A percentile compares a stretch with the other conserved stretches of the same genome.
Conservation (phyloP, 2,329 filamentous ascomycete species). For the Diaporthe vaccinii region DNA sequence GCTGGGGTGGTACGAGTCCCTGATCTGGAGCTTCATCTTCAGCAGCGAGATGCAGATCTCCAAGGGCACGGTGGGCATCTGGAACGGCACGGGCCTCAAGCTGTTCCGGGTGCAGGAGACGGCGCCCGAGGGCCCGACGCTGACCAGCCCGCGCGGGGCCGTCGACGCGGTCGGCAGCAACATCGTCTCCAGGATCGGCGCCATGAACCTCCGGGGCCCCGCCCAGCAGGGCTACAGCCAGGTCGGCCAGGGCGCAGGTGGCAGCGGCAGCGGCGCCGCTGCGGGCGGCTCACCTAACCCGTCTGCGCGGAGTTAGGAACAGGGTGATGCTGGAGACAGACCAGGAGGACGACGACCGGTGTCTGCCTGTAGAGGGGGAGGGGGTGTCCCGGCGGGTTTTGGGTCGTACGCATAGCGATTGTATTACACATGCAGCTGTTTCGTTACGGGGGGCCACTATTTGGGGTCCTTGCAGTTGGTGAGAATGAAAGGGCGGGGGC, state of each 20-base stretch:
- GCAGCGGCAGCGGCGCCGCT: background rate
- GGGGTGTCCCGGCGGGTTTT: background rate
- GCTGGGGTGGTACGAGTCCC: conserved; percentile 94
- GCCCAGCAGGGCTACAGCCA: conserved; percentile 20
- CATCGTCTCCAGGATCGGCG: conserved; percentile 87
- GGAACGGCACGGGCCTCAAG: conserved; percentile 91
- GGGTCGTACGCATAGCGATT: conserved; percentile 25
- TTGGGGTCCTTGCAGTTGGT: background rate
- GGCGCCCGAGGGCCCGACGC: conserved; percentile 81
- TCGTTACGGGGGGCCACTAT: background rate
- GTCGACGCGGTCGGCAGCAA: conserved; percentile 95
- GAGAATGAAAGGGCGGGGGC: background rate
- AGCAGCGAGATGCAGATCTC: conserved; percentile 89
- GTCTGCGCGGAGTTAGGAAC: conserved; percentile 8
- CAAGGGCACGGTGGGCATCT: conserved; percentile 90
- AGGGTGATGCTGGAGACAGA: background rate
- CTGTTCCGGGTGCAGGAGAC: conserved; percentile 93
- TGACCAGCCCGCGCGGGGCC: conserved; percentile 88
- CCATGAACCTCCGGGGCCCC: conserved; percentile 76
- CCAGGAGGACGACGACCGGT: background rate
- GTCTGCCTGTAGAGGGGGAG: background rate
- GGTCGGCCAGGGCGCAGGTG: conserved; percentile 8
- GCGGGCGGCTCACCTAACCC: conserved; percentile 18
- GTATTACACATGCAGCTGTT: conserved; percentile 19
- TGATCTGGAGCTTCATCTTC: conserved; percentile 95